These are phyloP conservation scores for Yamadazyma atlantica DNA, from an alignment of 1,139 yeast species.

Conservation along the genomic window DNA sequence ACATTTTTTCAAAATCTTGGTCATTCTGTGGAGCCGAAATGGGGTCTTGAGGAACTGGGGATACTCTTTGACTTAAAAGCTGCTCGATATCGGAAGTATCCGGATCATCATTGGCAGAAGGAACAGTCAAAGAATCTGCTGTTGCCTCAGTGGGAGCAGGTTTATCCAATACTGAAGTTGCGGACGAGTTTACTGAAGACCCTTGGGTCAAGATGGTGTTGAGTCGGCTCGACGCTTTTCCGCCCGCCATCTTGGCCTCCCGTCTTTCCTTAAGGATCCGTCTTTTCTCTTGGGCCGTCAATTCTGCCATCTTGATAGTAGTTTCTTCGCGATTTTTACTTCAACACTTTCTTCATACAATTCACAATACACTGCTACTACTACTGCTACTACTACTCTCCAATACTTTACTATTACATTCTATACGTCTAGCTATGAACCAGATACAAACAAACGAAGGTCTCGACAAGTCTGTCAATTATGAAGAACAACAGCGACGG, in stretches of 20 bases:
- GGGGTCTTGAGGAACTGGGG: constrained; percentile 11
- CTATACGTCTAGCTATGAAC: background rate
- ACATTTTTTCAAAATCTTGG: constrained; percentile 33
- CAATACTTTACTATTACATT: too few relatives aligned
- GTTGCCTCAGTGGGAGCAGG: background rate
- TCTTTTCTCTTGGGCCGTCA: constrained; percentile 64
- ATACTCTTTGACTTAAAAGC: constrained; percentile 13
- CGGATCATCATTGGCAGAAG: constrained; percentile 14
- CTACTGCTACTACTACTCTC: too few relatives aligned
- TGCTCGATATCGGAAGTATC: constrained; percentile 19
- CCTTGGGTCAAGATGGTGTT: constrained; percentile 46
- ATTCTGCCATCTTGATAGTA: constrained; percentile 19
- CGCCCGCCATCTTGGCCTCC: constrained; percentile 64
- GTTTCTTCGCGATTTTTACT: too few relatives aligned
- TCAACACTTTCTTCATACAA: too few relatives aligned
- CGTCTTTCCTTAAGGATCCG: constrained; percentile 64
- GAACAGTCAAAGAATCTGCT: background rate
- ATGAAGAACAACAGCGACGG: constrained; percentile 40
- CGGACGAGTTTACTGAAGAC: constrained; percentile 35
- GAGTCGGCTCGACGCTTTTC: constrained; percentile 56
- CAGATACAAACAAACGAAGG: background rate
- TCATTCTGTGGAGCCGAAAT: constrained; percentile 7
- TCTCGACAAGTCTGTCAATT: constrained; percentile 17
- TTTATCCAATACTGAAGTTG: constrained; percentile 38
- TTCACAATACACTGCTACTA: too few relatives aligned